phyloP scores from a whole-genome alignment of 495 filamentous ascomycete genomes.

The Chaetomium tenue region DNA sequence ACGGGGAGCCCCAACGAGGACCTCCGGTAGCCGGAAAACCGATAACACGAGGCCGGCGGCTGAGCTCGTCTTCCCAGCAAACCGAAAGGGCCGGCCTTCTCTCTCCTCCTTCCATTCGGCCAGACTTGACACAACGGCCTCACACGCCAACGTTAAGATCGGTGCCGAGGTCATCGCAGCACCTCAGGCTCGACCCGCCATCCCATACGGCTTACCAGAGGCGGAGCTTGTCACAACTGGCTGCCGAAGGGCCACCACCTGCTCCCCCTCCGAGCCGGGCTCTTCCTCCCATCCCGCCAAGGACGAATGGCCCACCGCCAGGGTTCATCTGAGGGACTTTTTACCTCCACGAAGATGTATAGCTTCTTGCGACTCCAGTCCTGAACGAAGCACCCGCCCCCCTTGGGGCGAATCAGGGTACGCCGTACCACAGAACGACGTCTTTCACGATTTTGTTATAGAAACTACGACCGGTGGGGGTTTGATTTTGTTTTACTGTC shows the following conservation, averaged over 20 bases:
- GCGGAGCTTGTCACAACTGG: slow-evolving; percentile 59
- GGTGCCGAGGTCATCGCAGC: slow-evolving; percentile 31
- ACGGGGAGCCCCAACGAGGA: slow-evolving; percentile 18
- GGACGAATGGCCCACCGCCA: slow-evolving; percentile 16
- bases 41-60: slow-evolving; percentile 19
- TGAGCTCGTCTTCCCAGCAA: slow-evolving; percentile 29
- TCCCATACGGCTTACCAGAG: slow-evolving; percentile 40
- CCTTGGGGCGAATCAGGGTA: neutral
- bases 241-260: slow-evolving; percentile 56
- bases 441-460: neutral
- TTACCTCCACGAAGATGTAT: neutral
- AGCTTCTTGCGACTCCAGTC: neutral
- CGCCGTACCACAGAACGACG: neutral
- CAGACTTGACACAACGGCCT: slow-evolving; percentile 25
- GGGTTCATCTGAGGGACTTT: slow-evolving; percentile 21
- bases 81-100: slow-evolving; percentile 9
- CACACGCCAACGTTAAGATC: slow-evolving; percentile 32
- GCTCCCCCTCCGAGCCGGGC: slow-evolving; percentile 64
- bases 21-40: neutral
- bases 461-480: neutral
- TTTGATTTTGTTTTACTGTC: slow-evolving; percentile 1
- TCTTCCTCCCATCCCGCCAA: slow-evolving; percentile 58
- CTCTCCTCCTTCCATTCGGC: slow-evolving; percentile 14
- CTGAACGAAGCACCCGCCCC: neutral
- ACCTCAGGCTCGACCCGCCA: slow-evolving; percentile 32